Percentiles rank a stretch among this genome's conserved stretches.
Conservation (phyloP, 345 rosid species). For the Eucalyptus cloeziana region DNA sequence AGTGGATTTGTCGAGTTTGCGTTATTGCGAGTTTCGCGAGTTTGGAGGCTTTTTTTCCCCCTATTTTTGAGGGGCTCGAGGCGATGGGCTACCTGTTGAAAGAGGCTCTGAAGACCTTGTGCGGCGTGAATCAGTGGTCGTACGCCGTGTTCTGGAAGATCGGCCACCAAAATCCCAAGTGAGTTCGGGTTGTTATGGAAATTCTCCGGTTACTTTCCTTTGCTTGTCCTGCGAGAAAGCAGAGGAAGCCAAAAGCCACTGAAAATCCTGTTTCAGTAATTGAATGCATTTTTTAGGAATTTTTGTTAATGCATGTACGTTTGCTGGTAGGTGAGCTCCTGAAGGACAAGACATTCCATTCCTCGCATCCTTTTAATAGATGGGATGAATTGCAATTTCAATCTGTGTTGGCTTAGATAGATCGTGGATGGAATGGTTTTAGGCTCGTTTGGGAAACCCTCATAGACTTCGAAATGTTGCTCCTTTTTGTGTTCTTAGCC, state of each 20-base stretch:
- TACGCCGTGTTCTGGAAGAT: slow-evolving; percentile 96
- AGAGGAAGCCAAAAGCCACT: neutral
- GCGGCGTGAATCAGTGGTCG: slow-evolving; percentile 62
- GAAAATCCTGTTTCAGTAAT: neutral
- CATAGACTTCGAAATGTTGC: neutral
- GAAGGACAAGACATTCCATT: neutral
- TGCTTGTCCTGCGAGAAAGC: neutral
- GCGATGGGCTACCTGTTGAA: slow-evolving; percentile 62
- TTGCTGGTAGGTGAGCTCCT: neutral
- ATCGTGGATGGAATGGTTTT: neutral
- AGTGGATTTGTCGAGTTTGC: neutral
- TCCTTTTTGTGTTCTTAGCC: neutral
- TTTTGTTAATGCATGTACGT: neutral
- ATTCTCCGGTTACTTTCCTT: neutral
- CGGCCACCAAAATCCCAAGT: slow-evolving; percentile 85
- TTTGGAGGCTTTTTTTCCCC: neutral
- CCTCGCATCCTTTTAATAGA: neutral
- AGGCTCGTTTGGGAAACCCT: neutral
- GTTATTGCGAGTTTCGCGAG: neutral
- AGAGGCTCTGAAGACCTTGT: slow-evolving; percentile 71
- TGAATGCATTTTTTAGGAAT: neutral
- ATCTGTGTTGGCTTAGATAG: neutral
- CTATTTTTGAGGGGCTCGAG: neutral
- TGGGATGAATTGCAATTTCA: neutral
- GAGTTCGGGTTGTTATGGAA: slow-evolving; percentile 10